Evolutionary conservation across 768 basidiomycete genomes (phyloP).

Genomic region (Termitomyces sp.): DNA sequence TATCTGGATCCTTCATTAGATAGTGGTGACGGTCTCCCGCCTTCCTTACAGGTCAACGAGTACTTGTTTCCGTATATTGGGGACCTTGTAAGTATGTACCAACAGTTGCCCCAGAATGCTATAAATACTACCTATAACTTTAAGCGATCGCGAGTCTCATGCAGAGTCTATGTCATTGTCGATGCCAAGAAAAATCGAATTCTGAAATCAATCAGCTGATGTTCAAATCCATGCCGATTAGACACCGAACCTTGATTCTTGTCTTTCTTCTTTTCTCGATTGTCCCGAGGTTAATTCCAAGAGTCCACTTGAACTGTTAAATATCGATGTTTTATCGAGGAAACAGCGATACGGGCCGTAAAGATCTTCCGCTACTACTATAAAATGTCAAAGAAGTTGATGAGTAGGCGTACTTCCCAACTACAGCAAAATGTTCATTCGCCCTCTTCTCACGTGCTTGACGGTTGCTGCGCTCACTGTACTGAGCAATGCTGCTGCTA

Average conservation of each 20-base stretch:
- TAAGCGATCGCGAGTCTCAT: too few species aligned
- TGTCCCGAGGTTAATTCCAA: conserved; percentile 8
- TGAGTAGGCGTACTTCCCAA: neutral
- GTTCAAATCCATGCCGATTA: neutral
- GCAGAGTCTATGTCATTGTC: too few species aligned
- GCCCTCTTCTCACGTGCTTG: conserved; percentile 8
- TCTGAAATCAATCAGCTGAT: neutral
- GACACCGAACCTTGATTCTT: neutral
- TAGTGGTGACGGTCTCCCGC: too few species aligned
- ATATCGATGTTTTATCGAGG: conserved; percentile 14
- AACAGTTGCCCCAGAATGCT: too few species aligned
- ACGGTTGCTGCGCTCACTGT: conserved; percentile 17
- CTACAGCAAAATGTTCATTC: conserved; percentile 9
- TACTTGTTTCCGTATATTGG: too few species aligned
- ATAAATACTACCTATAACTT: too few species aligned
- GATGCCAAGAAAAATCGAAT: neutral
- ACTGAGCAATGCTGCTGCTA: conserved; percentile 23
- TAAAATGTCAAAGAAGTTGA: neutral
- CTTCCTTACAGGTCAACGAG: too few species aligned
- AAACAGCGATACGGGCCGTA: neutral
- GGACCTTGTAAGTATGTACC: too few species aligned
- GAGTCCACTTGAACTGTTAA: neutral
- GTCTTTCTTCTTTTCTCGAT: neutral
- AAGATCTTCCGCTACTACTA: neutral
- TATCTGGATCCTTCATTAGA: too few species aligned